These are phyloP conservation scores for Populus nigra DNA, from an alignment of 345 rosid genomes.

Conservation along the genomic window DNA sequence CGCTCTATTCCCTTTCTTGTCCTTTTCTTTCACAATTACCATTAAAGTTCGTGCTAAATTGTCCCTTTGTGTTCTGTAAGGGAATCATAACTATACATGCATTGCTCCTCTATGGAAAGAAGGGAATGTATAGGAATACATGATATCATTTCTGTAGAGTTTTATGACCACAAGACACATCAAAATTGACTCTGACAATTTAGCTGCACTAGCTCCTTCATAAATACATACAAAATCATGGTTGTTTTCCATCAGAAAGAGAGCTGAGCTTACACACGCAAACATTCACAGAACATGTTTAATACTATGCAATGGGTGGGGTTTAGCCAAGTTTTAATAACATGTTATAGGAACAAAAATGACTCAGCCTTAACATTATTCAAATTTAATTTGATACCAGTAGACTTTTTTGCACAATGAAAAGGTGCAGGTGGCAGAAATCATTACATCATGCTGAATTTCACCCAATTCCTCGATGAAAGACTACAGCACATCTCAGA, in stretches of 20 bases:
- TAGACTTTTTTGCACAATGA: background rate
- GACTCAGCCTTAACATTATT: background rate
- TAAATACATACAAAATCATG: background rate
- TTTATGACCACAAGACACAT: background rate
- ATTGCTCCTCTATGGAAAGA: background rate
- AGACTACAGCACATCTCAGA: background rate
- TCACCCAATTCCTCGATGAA: background rate
- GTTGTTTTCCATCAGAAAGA: background rate
- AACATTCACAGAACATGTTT: background rate
- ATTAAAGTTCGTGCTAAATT: background rate
- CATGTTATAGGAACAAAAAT: background rate
- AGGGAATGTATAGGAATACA: background rate
- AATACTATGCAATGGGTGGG: background rate
- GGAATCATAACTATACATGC: background rate
- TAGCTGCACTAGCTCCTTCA: background rate
- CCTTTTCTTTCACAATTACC: background rate
- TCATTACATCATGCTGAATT: background rate
- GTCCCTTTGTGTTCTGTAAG: background rate
- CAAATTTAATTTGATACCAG: background rate
- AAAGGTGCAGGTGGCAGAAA: background rate
- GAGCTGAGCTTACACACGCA: background rate
- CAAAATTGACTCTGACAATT: background rate
- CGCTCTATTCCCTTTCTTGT: background rate
- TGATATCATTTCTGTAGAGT: background rate
- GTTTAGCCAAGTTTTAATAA: background rate